Base-by-base conservation (phyloP, 2,329 filamentous ascomycete species). In the Helotiales sp. region DNA sequence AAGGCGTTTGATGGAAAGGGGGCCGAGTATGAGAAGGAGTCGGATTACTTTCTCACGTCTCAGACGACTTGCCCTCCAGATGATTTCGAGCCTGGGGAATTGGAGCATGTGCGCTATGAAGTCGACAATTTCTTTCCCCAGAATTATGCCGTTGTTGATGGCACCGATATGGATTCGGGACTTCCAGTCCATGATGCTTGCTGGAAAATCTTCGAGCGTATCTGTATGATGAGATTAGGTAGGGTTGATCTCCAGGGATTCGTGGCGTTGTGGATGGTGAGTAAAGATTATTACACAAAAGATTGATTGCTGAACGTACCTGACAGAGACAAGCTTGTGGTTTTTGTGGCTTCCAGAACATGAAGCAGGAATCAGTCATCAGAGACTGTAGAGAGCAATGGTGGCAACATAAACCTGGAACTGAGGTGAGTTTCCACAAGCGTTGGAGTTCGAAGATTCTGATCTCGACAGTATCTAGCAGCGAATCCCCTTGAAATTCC, bases 121-220 rank as follows among this genome's bases (percentile, higher is more conserved):
- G 13, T 58, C 12, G 33, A 42, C 8, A 29, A 52, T 12, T 15
- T 38, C n/a, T 33, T 29, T 25, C 58, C 53, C 22, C 54, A 49
- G 5, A 27, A 56, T 8, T 10, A 30, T 19, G 8, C 22, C 10
- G 38, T 10, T 0, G 12, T 30, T 3, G 13, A 13, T 17, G 24
- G 24, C 4, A 25, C 29, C 10, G 25, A 48, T 30, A 29, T 31
- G 44, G 47, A 22, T 25, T n/a, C 53, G 13, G 54, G 27, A 2
- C 36, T 63, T 5, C 52, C 56, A 27, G 52, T 59, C 25, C 59
- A 63, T 25, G 53, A 55, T 30, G 25, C 59, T 17, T 63, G 61
- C 19, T 63, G 56, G 56, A 60, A 57, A 25, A 58, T 63, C n/a
- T 63, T 63, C 34, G 56, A 55, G 25, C 31, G 40, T 13, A 34